Evolutionary conservation across 2,329 filamentous ascomycete species (phyloP), one percentile per base, ranked within the genome.

Genomic region (Aureobasidium sp.): DNA sequence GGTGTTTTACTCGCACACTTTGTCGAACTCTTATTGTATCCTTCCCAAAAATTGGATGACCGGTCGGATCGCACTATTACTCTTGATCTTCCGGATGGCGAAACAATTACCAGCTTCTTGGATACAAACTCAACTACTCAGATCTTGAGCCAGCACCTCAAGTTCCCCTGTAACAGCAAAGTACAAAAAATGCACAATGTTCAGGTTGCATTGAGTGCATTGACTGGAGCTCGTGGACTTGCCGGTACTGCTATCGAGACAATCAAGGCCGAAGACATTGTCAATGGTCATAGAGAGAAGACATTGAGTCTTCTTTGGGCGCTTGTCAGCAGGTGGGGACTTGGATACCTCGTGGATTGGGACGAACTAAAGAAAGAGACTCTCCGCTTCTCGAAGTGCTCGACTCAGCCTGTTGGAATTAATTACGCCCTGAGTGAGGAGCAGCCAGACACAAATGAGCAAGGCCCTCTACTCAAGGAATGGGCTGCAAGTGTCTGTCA

Each of bases 231-330:
- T 44, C 68, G 71, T n/a, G 72, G 72, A 10, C 72, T 79, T 8
- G 70, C 69, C 11, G 76, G 77, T 2, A 74, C 73, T 36, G 70
- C 80, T 13, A 69, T 77, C 6, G 70, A 73, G 27, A 74, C 76
- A 37, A 72, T 85, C 39, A 76, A 72, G 14, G 77, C 84, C 0
- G 79, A 82, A 42, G 82, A 87, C 59, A 80, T 87, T 50, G 82
- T 87, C 7, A 79, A 86, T 65, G 85, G 85, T 2, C 83, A 86
- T 66, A 79, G 85, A 9, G 84, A 87, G 67, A 86, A 83, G 70
- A 87, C 84, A 0, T 75, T 87, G 48, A 79, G 78, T 5, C 73
- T 87, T 10, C 74, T 88, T 5, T 86, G 84, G 84, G 75, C 76
- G 3, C 73, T 87, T 27, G 79, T 86, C 41, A 80, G 81, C 42